These are phyloP conservation scores for Umbelopsis vinacea DNA, from an alignment of 192 early-diverging fungal species.

Conservation along the genomic window DNA sequence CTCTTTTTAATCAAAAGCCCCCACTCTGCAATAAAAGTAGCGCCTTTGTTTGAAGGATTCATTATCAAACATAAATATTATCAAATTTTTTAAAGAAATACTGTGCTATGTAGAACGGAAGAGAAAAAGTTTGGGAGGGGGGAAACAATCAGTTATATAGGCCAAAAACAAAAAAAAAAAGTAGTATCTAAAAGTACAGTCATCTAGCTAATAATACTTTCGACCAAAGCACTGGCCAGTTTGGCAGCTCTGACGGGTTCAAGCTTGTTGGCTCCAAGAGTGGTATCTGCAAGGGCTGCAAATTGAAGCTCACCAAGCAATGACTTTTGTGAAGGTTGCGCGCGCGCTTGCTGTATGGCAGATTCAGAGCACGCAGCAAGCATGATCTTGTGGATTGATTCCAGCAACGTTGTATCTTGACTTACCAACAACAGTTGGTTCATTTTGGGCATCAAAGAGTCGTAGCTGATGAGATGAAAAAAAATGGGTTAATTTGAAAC, in stretches of 20 bases:
- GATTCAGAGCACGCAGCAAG: slow-evolving; percentile 51
- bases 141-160: too few relatives aligned
- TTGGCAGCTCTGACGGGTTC: slow-evolving; percentile 1
- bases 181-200: not conserved
- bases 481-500: not conserved
- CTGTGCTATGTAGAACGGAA: not conserved
- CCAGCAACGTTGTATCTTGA: slow-evolving; percentile 62
- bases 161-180: too few relatives aligned
- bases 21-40: slow-evolving; percentile 27
- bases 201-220: slow-evolving; percentile 10
- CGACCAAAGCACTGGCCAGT: slow-evolving; percentile 8
- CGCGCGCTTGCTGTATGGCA: slow-evolving; percentile 32
- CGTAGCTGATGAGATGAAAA: slow-evolving; percentile 56
- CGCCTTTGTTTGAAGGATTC: slow-evolving; percentile 17
- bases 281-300: slow-evolving; percentile 38
- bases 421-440: slow-evolving; percentile 63
- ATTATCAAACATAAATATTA: not conserved
- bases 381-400: slow-evolving; percentile 68
- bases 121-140: too few relatives aligned
- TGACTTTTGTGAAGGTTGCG: slow-evolving; percentile 41
- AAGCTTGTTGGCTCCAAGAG: slow-evolving; percentile 13
- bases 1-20: slow-evolving; percentile 5
- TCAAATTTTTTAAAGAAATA: not conserved
- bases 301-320: slow-evolving; percentile 53
- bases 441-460: slow-evolving; percentile 69